These are phyloP conservation scores for Irpex sp. DNA, from an alignment of 1,284 basidiomycete genomes.

Conservation along the genomic window DNA sequence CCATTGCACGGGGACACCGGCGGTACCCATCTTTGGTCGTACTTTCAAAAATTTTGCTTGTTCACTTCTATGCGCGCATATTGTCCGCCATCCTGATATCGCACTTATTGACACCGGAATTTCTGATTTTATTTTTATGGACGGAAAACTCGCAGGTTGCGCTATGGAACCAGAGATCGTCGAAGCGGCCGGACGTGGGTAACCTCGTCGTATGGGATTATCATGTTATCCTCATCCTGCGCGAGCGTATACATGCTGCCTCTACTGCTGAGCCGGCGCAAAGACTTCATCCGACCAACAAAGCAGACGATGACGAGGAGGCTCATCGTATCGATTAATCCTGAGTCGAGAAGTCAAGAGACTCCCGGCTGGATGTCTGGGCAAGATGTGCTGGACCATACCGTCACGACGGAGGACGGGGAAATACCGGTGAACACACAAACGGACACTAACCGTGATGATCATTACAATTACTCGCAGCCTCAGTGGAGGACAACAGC, in stretches of 20 bases:
- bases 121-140: neutral
- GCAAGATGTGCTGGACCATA: too few species aligned
- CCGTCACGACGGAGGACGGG: too few species aligned
- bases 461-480: too few species aligned
- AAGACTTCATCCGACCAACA: neutral
- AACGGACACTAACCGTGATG: too few species aligned
- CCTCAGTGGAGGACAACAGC: too few species aligned
- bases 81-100: too few species aligned
- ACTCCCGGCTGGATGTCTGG: neutral
- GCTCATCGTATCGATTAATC: neutral
- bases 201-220: constrained; percentile 68
- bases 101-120: neutral
- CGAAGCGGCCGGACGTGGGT: constrained; percentile 29
- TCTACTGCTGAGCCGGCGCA: too few species aligned
- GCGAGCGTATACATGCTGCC: neutral
- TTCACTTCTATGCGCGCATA: too few species aligned
- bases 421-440: too few species aligned
- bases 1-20: too few species aligned
- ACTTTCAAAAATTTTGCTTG: too few species aligned
- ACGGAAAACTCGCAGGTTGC: constrained; percentile 44
- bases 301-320: neutral
- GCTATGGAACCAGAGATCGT: constrained; percentile 50
- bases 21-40: too few species aligned
- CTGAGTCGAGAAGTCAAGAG: neutral
- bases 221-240: constrained; percentile 52